phyloP scores from a whole-genome alignment of 139 green algal genomes.

The Picochlorum sp. region DNA sequence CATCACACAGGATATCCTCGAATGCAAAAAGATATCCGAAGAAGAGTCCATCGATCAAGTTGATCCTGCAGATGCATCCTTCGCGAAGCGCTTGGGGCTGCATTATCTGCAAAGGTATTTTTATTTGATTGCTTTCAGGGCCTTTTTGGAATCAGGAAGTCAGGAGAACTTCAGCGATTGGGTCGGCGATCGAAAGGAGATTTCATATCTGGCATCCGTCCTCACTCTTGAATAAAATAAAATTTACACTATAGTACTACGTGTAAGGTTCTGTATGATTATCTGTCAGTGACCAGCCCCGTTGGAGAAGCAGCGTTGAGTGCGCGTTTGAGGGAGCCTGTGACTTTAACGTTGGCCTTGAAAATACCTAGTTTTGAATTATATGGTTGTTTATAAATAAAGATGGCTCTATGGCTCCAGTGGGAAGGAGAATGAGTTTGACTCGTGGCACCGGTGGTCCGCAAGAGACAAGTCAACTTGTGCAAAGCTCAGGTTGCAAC shows the following conservation, averaged over 20 bases:
- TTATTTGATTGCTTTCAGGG: constrained; percentile 67
- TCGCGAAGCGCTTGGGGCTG: constrained; percentile 64
- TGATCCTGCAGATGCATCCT: constrained; percentile 13
- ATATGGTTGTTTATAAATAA: no score
- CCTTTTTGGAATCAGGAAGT: not conserved
- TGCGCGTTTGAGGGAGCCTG: no score
- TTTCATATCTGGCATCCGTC: constrained; percentile 45
- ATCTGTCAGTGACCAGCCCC: no score
- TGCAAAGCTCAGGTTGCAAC: no score
- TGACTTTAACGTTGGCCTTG: no score
- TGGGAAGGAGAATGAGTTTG: no score
- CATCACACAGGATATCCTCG: constrained; percentile 60
- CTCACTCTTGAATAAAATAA: constrained; percentile 35
- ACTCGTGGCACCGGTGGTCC: no score
- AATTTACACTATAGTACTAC: not conserved
- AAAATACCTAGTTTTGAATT: no score
- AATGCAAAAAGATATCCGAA: constrained; percentile 38
- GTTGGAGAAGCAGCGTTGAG: no score
- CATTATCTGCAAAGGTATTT: constrained; percentile 92
- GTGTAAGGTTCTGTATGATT: no score
- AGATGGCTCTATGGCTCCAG: no score
- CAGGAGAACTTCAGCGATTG: constrained; percentile 35
- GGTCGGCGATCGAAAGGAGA: constrained; percentile 45
- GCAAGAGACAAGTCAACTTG: no score
- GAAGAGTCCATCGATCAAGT: not conserved